phyloP scores from a whole-genome alignment of 345 rosid genomes.

The Capsella bursapastoris region DNA sequence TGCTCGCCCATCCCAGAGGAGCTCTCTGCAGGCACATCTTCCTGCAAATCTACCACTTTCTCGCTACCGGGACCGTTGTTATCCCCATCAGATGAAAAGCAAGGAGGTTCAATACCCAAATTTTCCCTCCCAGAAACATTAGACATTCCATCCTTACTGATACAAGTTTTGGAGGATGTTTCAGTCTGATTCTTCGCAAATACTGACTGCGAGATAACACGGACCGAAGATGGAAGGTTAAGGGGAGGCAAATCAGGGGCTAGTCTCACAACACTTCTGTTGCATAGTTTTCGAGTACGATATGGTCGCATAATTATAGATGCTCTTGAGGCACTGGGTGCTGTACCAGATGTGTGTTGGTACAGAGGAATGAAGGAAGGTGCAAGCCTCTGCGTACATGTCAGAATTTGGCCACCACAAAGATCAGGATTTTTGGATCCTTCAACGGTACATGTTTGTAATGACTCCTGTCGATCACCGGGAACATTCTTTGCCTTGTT shows the following conservation, averaged over 20 bases:
- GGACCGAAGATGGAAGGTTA: constrained; percentile 90
- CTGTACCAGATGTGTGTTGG: constrained; percentile 40
- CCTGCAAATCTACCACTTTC: constrained; percentile 39
- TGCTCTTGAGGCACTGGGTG: constrained; percentile 45
- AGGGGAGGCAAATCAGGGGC: constrained; percentile 95
- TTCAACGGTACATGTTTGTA: constrained; percentile 42
- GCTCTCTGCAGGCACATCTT: constrained; percentile 56
- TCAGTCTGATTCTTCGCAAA: constrained; percentile 54
- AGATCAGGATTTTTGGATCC: constrained; percentile 42
- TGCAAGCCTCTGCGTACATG: constrained; percentile 47
- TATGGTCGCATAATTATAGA: constrained; percentile 52
- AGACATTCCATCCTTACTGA: constrained; percentile 34
- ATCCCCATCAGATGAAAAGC: constrained; percentile 41
- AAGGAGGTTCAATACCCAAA: constrained; percentile 47
- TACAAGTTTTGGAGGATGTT: constrained; percentile 47
- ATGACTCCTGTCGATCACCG: constrained; percentile 26
- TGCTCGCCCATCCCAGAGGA: constrained; percentile 52
- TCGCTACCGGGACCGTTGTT: constrained; percentile 45
- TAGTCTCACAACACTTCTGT: constrained; percentile 70
- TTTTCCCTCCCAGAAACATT: constrained; percentile 51
- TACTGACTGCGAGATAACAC: constrained; percentile 75
- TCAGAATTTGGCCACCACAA: constrained; percentile 44
- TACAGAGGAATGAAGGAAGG: constrained; percentile 32
- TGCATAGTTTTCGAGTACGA: constrained; percentile 53
- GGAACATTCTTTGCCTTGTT: constrained; percentile 45